Evolutionary conservation across 257 asterid genomes (phyloP).

Genomic region (Ilex asprella): DNA sequence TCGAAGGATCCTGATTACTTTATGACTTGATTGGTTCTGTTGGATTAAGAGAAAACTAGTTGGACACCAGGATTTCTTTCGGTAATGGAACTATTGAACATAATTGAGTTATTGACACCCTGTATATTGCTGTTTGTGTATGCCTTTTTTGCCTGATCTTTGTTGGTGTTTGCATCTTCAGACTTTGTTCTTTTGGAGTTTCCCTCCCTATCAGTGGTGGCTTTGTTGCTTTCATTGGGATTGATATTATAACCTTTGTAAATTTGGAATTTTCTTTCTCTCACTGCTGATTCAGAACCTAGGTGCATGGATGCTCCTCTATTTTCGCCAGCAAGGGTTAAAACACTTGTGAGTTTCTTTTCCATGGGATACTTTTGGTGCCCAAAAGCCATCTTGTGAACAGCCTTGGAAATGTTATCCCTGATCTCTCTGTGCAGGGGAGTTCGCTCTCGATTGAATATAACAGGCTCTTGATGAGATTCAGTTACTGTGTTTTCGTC

Average conservation of each 20-base stretch:
- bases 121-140: constrained; percentile 73
- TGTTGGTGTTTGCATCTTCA: constrained; percentile 17
- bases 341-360: constrained; percentile 43
- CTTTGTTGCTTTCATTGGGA: constrained; percentile 34
- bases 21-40: constrained; percentile 26
- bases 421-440: constrained; percentile 32
- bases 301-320: constrained; percentile 83
- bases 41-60: constrained; percentile 25
- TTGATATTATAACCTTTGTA: constrained; percentile 66
- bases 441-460: constrained; percentile 27
- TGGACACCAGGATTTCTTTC: constrained; percentile 74
- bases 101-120: constrained; percentile 70
- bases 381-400: constrained; percentile 27
- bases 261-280: constrained; percentile 45
- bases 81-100: constrained; percentile 47
- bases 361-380: constrained; percentile 21
- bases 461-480: constrained; percentile 15
- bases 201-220: constrained; percentile 45
- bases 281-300: constrained; percentile 41
- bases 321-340: constrained; percentile 90
- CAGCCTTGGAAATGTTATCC: constrained; percentile 32
- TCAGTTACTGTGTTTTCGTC: constrained; percentile 13
- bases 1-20: constrained; percentile 13
- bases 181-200: constrained; percentile 17
- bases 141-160: constrained; percentile 42